phyloP scores from a whole-genome alignment of 192 early-diverging fungal genomes.

The Gamsiella multidivaricata region DNA sequence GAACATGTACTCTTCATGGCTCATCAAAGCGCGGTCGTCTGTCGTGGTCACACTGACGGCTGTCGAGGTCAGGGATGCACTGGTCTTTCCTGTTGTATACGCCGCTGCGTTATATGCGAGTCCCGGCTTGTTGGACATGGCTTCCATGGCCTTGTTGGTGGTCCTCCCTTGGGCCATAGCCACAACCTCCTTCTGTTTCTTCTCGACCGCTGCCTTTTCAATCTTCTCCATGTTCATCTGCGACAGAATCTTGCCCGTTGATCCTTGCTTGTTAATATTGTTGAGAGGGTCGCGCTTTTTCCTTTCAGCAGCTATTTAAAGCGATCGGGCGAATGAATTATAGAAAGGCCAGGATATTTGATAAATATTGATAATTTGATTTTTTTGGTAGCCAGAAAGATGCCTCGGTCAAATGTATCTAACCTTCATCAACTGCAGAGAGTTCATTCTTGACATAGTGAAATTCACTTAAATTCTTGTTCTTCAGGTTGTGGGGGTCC shows the following conservation, averaged over 20 bases:
- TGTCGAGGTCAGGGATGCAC: conserved; percentile 91
- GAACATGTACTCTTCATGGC: conserved; percentile 93
- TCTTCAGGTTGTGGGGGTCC: conserved; percentile 83
- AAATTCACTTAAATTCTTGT: conserved; percentile 76
- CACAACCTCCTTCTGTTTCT: conserved; percentile 22
- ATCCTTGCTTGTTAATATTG: conserved; percentile 69
- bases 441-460: conserved; percentile 80
- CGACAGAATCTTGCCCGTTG: conserved; percentile 43
- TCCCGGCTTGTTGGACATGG: conserved; percentile 57
- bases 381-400: background rate
- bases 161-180: conserved; percentile 20
- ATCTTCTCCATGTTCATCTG: conserved; percentile 47
- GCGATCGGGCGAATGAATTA: background rate
- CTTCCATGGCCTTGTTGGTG: conserved; percentile 25
- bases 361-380: background rate
- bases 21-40: conserved; percentile 75
- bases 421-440: conserved; percentile 64
- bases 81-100: conserved; percentile 81
- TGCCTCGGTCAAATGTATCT: background rate
- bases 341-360: background rate
- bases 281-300: conserved; percentile 64
- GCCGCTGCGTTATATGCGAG: conserved; percentile 82
- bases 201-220: conserved; percentile 42
- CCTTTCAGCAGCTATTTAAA: conserved; percentile 48
- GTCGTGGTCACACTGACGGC: conserved; percentile 75